Evolutionary conservation across 1,284 basidiomycete species (phyloP), one percentile per base, ranked within the genome.

Genomic region (Heterobasidion annosum): DNA sequence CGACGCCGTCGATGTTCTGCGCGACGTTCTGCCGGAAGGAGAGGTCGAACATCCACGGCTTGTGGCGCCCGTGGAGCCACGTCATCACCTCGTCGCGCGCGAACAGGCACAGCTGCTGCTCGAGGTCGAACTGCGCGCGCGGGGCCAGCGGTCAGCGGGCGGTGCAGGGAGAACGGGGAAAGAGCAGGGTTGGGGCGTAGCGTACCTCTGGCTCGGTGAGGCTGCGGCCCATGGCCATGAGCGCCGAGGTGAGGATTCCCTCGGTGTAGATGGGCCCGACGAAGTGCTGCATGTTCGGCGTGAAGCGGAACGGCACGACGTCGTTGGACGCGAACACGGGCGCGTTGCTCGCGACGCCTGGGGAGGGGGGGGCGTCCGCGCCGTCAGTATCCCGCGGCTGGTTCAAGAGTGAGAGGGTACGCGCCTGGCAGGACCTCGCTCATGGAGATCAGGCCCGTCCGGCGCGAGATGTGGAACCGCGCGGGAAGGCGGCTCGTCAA

Each of bases 261-360:
- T 99, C 98, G 10, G 88, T 91, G 40, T 92, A 88, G 51, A 93
- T 81, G 1, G 91, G 88, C 0, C 91, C 93, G 51, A 99, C 74
- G 72, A 99, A 97, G 63, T 85, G 78, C 69, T 99, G 98, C 74
- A 99, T 84, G 68, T 98, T 98, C 2, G 95, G 95, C 10, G 94
- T 98, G 61, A 98, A 83, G 9, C 97, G 87, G 88, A 99, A 99
- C 0, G 97, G 96, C 10, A 98, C 93, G 1, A 85, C 78, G 62
- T 99, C 97, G 59, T 78, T 83, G 1, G 88, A 87, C 34, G 80
- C 79, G 65, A 93, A 88, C 43, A 90, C 70, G 0, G 91, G 89
- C 34, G 74, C 73, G 34, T 76, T 71, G 44, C 69, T 63, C 48
- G 73, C 67, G 54, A 82, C 33, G 18, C 51, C 52, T 50, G 50